Conservation (phyloP, 192 early-diverging fungal species). For the Oehlia diaphana region DNA sequence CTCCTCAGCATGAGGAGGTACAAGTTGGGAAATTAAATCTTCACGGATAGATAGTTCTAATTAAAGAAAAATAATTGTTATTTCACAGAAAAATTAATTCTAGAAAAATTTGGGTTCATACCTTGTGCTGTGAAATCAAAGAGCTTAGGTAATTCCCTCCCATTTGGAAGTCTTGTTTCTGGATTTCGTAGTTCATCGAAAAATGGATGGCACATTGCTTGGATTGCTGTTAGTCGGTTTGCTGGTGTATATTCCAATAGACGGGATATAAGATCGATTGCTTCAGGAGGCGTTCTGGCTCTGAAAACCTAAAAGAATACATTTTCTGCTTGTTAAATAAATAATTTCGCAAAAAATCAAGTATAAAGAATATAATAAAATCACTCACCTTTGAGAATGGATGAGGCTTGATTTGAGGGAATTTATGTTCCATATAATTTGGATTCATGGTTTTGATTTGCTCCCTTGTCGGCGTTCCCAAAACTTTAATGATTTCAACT, state of each 20-base stretch:
- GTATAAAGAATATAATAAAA: neutral
- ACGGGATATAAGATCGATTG: slow-evolving; percentile 81
- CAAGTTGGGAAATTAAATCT: slow-evolving; percentile 72
- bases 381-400: slow-evolving; percentile 76
- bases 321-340: neutral
- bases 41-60: slow-evolving; percentile 86
- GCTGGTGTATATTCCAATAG: slow-evolving; percentile 92
- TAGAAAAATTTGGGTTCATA: slow-evolving; percentile 6
- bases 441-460: slow-evolving; percentile 98
- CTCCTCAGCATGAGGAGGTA: slow-evolving; percentile 77
- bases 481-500: slow-evolving; percentile 99
- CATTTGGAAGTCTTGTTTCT: slow-evolving; percentile 79
- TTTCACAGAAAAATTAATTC: slow-evolving; percentile 3
- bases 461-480: slow-evolving; percentile 94
- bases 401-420: slow-evolving; percentile 95
- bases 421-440: slow-evolving; percentile 98
- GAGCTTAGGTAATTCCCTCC: slow-evolving; percentile 79
- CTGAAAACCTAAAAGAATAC: slow-evolving; percentile 72
- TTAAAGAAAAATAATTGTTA: neutral
- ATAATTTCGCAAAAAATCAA: too few relatives aligned
- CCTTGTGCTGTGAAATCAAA: slow-evolving; percentile 88
- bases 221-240: slow-evolving; percentile 78
- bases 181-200: slow-evolving; percentile 96
- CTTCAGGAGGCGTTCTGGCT: slow-evolving; percentile 78
- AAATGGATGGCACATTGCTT: slow-evolving; percentile 93